Conservation (phyloP, 129 eudicot genomes). For the Silybum marianum region DNA sequence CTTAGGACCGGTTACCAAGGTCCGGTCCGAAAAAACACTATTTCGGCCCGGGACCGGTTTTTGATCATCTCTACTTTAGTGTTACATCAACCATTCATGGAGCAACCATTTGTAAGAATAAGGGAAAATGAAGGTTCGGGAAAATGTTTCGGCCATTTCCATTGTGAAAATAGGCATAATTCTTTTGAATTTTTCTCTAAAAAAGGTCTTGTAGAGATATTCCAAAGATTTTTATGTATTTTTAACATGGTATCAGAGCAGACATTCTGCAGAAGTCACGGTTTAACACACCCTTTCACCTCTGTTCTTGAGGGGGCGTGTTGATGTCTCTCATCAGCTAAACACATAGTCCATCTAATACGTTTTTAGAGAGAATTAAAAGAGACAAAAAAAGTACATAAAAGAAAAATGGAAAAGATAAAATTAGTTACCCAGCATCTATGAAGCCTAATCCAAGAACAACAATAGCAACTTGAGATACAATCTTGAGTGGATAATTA, state of each 20-base stretch:
- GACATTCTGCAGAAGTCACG: no score
- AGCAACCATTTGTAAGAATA: no score
- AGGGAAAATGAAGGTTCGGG: background rate
- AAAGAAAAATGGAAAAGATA: background rate
- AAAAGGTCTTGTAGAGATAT: background rate
- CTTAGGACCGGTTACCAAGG: no score
- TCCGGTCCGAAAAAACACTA: no score
- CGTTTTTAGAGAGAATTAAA: background rate
- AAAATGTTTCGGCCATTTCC: background rate
- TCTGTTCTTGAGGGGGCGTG: background rate
- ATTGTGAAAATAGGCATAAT: no score
- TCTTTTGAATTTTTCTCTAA: background rate
- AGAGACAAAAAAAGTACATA: background rate
- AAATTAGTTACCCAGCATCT: constrained; percentile 76
- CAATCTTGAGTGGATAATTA: constrained; percentile 34
- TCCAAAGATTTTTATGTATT: background rate
- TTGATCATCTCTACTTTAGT: no score
- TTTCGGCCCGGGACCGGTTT: no score
- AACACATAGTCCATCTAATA: background rate
- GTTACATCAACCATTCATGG: no score
- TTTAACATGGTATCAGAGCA: background rate
- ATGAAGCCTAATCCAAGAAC: constrained; percentile 80
- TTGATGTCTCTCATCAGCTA: background rate
- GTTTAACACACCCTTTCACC: background rate
- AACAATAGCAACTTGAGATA: constrained; percentile 61